Conservation (phyloP, 768 basidiomycete genomes). For the Collybiopsis luxurians region DNA sequence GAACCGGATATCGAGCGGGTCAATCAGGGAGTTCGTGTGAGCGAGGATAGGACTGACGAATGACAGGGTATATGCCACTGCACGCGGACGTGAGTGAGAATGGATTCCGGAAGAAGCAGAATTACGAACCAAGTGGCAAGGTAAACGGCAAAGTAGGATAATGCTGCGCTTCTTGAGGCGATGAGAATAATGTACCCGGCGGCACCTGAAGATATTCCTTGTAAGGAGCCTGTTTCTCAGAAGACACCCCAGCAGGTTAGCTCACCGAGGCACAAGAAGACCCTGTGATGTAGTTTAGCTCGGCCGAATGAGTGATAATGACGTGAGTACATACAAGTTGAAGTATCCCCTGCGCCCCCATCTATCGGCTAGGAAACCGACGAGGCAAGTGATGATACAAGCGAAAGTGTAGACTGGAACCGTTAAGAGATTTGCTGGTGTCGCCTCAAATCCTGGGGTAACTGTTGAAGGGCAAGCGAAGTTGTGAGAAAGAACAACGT, state of each 20-base stretch:
- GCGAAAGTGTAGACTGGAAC: constrained; percentile 77
- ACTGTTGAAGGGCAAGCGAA: background rate
- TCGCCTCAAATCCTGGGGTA: constrained; percentile 56
- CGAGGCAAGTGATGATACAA: constrained; percentile 59
- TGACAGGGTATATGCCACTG: constrained; percentile 73
- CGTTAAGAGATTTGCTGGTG: constrained; percentile 71
- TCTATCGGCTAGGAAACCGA: constrained; percentile 64
- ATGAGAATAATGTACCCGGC: constrained; percentile 73
- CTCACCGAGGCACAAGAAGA: constrained; percentile 33
- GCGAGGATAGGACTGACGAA: constrained; percentile 44
- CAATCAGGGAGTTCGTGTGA: background rate
- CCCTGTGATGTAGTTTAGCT: constrained; percentile 19
- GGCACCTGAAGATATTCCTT: constrained; percentile 31
- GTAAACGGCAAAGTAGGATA: constrained; percentile 73
- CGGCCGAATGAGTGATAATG: background rate
- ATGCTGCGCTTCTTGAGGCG: constrained; percentile 52
- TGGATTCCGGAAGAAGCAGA: background rate
- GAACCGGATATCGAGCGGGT: background rate
- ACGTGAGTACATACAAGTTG: constrained; percentile 49
- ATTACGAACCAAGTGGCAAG: constrained; percentile 50
- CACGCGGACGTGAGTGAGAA: too few relatives aligned
- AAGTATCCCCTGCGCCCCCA: constrained; percentile 58
- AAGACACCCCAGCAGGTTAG: background rate
- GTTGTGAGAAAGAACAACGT: constrained; percentile 7
- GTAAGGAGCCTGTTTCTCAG: background rate